Base-by-base conservation (phyloP, 75 land plant genomes). In the Pinus tabuliformis region DNA sequence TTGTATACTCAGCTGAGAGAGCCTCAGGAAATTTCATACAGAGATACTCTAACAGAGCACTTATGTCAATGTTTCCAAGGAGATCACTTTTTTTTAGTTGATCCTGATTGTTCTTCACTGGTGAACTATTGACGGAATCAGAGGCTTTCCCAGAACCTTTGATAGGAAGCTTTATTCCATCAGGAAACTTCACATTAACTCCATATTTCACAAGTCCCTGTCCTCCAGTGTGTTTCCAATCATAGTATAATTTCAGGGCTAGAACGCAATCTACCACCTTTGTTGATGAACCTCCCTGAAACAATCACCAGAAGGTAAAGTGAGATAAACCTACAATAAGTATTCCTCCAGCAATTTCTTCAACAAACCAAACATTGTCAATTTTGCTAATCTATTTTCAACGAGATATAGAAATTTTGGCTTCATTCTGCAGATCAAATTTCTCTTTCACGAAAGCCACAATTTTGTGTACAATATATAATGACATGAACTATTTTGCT, bases 241-340 rank as follows among this genome's bases (percentile, higher is more conserved):
- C 90, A 61, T 88, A 81, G 75, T 88, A 90, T 6, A 86, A 83
- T 79, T 90, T 90, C 49, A 90, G 74, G 57, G 86, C 81, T 20
- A 90, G 83, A 78, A 90, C 84, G 63, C 92, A 90, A 60, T 90
- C 90, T 5, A 90, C 92, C 39, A 90, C 92, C 77, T 87, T 85
- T 17, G 64, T 75, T 42, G 83, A 80, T 65, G 84, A 79, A 28
- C 91, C 91, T 70, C 85, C 89, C 89, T 86, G 84, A 39, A 80
- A 21, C 24, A 17, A 6, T 39, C 11, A 39, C 20, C 24, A 68
- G 20, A 39, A 18, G 70, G 45, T 37, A 37, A 68, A 68, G 52
- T 68, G 17, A 68, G 22, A 68, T 68, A 39, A 39, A 3, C 18
- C 49, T 68, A 39, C 52, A 20, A 33, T 49, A 42, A 68, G 54